A percentile compares a stretch with the other conserved stretches of the same genome.
Conservation (phyloP, 192 early-diverging fungal species). For the Coemansia sp. region DNA sequence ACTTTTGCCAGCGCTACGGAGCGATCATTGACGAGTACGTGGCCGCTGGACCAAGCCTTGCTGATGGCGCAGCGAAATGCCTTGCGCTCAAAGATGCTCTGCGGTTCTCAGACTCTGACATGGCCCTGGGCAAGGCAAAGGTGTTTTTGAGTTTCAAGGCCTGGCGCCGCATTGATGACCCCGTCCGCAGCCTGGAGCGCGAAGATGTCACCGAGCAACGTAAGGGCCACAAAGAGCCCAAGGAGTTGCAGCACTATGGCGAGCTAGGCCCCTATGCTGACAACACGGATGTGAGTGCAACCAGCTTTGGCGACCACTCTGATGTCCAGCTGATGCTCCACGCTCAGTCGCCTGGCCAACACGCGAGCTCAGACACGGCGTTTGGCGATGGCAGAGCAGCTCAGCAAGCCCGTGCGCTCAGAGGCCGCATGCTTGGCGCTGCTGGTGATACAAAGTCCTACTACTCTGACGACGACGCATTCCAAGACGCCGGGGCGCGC, state of each 20-base stretch:
- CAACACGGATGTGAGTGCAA: constrained; percentile 23
- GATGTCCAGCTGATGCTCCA: constrained; percentile 53
- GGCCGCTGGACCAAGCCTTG: constrained; percentile 16
- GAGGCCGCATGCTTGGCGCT: constrained; percentile 51
- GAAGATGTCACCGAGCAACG: constrained; percentile 62
- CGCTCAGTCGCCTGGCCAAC: constrained; percentile 45
- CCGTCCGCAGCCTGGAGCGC: constrained; percentile 64
- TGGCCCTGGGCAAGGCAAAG: constrained; percentile 59
- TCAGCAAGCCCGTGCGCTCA: constrained; percentile 47
- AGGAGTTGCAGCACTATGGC: constrained; percentile 31
- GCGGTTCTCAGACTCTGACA: constrained; percentile 54
- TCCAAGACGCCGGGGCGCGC: constrained; percentile 52
- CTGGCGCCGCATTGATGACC: constrained; percentile 85
- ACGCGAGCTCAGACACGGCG: constrained; percentile 42
- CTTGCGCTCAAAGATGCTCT: constrained; percentile 47
- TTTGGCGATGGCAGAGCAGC: constrained; percentile 22
- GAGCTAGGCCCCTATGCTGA: constrained; percentile 41
- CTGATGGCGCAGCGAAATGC: constrained; percentile 29
- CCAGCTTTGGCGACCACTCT: constrained; percentile 54
- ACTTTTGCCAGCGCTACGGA: constrained; percentile 56
- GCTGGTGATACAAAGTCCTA: constrained; percentile 62
- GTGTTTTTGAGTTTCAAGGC: constrained; percentile 74
- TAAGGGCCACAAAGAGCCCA: constrained; percentile 40
- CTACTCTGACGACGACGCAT: constrained; percentile 66
- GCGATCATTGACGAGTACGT: constrained; percentile 51